phyloP scores from a whole-genome alignment of 2,329 filamentous ascomycete species.

The Colletotrichum agaves region DNA sequence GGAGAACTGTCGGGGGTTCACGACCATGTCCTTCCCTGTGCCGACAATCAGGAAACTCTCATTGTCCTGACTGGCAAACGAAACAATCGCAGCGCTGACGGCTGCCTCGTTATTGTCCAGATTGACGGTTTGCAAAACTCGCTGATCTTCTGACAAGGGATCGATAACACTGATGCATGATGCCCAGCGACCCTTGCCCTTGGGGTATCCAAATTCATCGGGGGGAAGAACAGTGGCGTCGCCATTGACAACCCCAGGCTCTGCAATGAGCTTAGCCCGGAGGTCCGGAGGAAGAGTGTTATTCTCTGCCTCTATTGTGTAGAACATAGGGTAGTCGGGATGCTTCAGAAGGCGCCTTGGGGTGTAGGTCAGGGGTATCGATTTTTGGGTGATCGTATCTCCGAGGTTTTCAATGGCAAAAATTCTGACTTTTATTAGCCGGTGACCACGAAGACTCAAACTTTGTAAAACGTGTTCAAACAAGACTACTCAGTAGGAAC shows the following conservation, averaged over 20 bases:
- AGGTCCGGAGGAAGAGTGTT: constrained; percentile 88
- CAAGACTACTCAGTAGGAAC: constrained; percentile 86
- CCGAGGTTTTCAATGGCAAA: constrained; percentile 90
- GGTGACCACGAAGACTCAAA: constrained; percentile 28
- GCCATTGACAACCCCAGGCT: constrained; percentile 77
- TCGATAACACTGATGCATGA: constrained; percentile 96
- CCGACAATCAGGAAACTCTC: constrained; percentile 94
- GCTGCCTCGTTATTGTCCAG: constrained; percentile 91
- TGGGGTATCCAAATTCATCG: constrained; percentile 89
- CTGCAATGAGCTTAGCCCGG: constrained; percentile 77
- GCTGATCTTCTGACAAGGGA: constrained; percentile 75
- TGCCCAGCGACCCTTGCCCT: constrained; percentile 87
- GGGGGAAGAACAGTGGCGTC: constrained; percentile 77
- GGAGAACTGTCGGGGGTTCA: constrained; percentile 79
- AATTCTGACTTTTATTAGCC: constrained; percentile 69
- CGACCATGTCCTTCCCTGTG: constrained; percentile 88
- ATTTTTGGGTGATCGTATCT: constrained; percentile 87
- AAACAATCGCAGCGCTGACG: constrained; percentile 83
- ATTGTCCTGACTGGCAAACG: constrained; percentile 88
- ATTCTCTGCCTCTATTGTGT: constrained; percentile 93
- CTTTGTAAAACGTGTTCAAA: background rate
- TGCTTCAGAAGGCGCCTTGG: constrained; percentile 89
- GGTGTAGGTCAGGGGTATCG: constrained; percentile 88
- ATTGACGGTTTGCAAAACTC: constrained; percentile 81
- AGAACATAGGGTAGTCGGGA: constrained; percentile 89